Base-by-base conservation (phyloP, 805 yeast genomes). In the Sungouiozyma ichnusensis region DNA sequence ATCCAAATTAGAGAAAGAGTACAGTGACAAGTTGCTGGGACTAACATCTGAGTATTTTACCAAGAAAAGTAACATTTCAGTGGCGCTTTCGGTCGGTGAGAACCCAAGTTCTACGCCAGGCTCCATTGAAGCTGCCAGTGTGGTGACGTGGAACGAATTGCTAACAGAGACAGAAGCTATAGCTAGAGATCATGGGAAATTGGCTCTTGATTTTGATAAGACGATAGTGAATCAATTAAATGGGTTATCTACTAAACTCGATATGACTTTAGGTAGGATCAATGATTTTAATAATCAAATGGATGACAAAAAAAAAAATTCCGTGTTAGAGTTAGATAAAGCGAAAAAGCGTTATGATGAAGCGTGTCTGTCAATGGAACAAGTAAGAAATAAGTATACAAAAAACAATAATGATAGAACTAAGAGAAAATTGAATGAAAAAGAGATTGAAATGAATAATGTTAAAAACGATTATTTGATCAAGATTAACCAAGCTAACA, bases 81-180 rank as follows among this genome's bases (percentile, higher is more conserved):
- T 90, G 0, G 59, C 65, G 13, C 62, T 92, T 20, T 77, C 88
- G 36, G 98, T 92, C 2, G 99, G 99, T 19, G 95, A 85, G 46
- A 74, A 75, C 15, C 98, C 99, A 0, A 73, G 78, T 35, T 74
- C 85, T 35, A 92, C 99, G 0, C 97, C 98, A 0, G 98, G 99
- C 0, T 86, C 97, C 0, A 67, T 90, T 39, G 97, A 92, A 57
- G 73, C 84, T 48, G 95, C 96, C 0, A 71, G 84, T 14, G 65
- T 88, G 47, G 94, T 85, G 11, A 76, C 94, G 1, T 90, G 98
- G 98, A 85, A 76, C 36, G 94, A 86, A 48, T 74, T 88, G 5
- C 71, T 90, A 45, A 72, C 82, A 3, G 92, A 85, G 55, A 85
- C 95, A 1, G 97, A 88, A 61, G 66, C 72, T 18, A 74, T 84